A percentile compares a stretch with the other conserved stretches of the same genome.
phyloP scores from a whole-genome alignment of 2,329 filamentous ascomycete species.

The Fusarium burgessii region DNA sequence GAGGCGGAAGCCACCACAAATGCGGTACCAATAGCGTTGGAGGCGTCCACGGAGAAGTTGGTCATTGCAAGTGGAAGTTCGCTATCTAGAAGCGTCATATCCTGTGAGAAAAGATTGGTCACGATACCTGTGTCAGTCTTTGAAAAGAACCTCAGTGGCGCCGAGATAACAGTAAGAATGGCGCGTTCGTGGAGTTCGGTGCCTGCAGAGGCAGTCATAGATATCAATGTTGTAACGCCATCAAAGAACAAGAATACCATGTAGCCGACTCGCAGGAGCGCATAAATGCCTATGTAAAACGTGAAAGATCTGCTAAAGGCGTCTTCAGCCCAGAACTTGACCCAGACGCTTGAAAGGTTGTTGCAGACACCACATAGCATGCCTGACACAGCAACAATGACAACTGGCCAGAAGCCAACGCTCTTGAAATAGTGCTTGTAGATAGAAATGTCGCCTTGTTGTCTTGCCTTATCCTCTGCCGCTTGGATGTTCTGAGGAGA shows the following conservation, averaged over 20 bases:
- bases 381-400: slow-evolving; percentile 38
- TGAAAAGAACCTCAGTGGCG: slow-evolving; percentile 57
- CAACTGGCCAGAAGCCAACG: slow-evolving; percentile 36
- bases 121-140: slow-evolving; percentile 56
- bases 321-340: slow-evolving; percentile 57
- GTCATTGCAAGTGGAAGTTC: slow-evolving; percentile 53
- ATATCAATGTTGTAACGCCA: slow-evolving; percentile 32
- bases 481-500: not conserved
- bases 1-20: slow-evolving; percentile 58
- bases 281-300: slow-evolving; percentile 52
- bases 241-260: slow-evolving; percentile 38
- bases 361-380: slow-evolving; percentile 44
- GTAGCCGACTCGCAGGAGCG: slow-evolving; percentile 34
- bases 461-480: slow-evolving; percentile 44
- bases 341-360: slow-evolving; percentile 53
- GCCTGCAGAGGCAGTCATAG: slow-evolving; percentile 49
- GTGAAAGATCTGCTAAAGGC: slow-evolving; percentile 34
- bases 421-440: slow-evolving; percentile 53
- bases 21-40: slow-evolving; percentile 56
- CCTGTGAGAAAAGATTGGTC: slow-evolving; percentile 61
- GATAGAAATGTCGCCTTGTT: slow-evolving; percentile 49
- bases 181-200: slow-evolving; percentile 50
- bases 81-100: slow-evolving; percentile 56
- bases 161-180: slow-evolving; percentile 51
- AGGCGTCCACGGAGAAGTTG: slow-evolving; percentile 44